Evolutionary conservation across 2,329 filamentous ascomycete genomes (phyloP).

Genomic region (Claviceps fusiformis): DNA sequence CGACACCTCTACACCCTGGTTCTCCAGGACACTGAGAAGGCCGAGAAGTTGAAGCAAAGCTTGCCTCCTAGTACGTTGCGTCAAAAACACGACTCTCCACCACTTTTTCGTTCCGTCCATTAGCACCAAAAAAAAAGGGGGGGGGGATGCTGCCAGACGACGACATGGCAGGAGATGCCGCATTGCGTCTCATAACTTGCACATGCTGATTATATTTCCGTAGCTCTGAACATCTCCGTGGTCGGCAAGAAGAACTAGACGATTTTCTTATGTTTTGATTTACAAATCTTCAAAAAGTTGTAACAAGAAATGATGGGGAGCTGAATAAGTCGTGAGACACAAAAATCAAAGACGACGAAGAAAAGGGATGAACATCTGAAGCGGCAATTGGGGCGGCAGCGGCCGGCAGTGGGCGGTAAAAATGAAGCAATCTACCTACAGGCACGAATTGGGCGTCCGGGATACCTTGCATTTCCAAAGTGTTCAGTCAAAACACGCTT

Average conservation of each 20-base stretch:
- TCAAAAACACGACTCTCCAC: background rate
- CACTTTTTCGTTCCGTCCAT: background rate
- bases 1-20: conserved; percentile 95
- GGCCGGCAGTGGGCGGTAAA: conserved; percentile 11
- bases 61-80: conserved; percentile 77
- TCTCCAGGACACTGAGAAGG: conserved; percentile 97
- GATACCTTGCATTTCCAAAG: conserved; percentile 38
- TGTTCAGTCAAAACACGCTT: conserved; percentile 20
- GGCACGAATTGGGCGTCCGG: conserved; percentile 39
- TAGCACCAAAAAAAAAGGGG: background rate
- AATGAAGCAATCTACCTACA: conserved; percentile 21
- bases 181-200: background rate
- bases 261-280: background rate
- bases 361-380: conserved; percentile 9
- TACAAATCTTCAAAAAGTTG: background rate
- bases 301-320: background rate
- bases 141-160: too few relatives aligned
- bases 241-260: conserved; percentile 39
- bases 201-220: background rate
- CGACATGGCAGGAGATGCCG: too few relatives aligned
- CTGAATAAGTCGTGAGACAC: background rate
- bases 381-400: conserved; percentile 2
- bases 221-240: conserved; percentile 39
- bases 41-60: conserved; percentile 99
- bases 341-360: conserved; percentile 2